Evolutionary conservation across 1,284 basidiomycete genomes (phyloP), one percentile per base, ranked within the genome.

Genomic region (Ceratobasidium sp.): DNA sequence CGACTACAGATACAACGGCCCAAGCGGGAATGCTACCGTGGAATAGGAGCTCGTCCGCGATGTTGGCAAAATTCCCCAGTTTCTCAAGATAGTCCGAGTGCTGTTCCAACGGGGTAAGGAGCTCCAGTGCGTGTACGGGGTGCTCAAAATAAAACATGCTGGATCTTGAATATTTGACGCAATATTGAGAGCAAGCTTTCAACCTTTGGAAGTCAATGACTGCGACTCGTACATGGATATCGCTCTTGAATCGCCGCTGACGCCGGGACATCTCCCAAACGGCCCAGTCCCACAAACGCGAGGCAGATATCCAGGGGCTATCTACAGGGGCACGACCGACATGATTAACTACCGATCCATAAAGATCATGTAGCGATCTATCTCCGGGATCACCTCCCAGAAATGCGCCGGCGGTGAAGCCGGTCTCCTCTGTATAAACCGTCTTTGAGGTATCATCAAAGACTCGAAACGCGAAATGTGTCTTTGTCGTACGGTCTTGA

Each of bases 291-390:
- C 49, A 67, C 26, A n/a, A 44, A 13, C 44, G 66, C 28, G 66
- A 67, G 12, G 46, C 28, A 28, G 66, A 67, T 49, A 67, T 53
- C 66, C 66, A 67, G 10, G 66, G 66, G 44, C 60, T 63, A 4
- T 10, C 3, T 20, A 5, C 12, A 33, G n/a, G n/a, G 6, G 13
- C 9, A 7, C 60, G 39, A 39, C 33, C 49, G 12, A 67, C 28
- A 44, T 67, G 66, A 5, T 23, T 6, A 12, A 44, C 23, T 15
- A 28, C 66, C 13, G 66, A 49, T 12, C 10, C 12, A 51, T 49
- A 67, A 33, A 49, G 44, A 40, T 51, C 20, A 26, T n/a, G 33
- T 49, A 28, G 44, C 6, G 6, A 13, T n/a, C 49, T 10, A 20
- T 23, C 15, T 33, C 18, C 6, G 26, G 23, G 10, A 18, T 10